Percentiles rank a stretch among this genome's conserved stretches.
phyloP scores from a whole-genome alignment of 176 grass and related monocot genomes.

The Cenchrus fungigraminus region DNA sequence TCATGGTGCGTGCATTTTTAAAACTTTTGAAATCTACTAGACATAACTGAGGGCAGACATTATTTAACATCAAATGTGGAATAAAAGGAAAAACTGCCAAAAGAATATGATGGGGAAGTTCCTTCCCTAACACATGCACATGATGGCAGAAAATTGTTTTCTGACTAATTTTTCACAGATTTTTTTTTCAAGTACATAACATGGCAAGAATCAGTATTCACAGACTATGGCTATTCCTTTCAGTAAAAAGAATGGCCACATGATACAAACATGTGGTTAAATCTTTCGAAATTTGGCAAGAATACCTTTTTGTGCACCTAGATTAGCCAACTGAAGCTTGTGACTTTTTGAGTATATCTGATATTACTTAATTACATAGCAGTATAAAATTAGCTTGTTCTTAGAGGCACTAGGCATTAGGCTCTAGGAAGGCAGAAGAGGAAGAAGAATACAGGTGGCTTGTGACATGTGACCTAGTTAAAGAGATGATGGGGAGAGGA shows the following conservation, averaged over 20 bases:
- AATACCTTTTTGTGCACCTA: not conserved
- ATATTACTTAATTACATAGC: slow-evolving; percentile 5
- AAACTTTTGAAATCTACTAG: slow-evolving; percentile 11
- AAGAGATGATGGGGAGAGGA: not conserved
- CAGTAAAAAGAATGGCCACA: not conserved
- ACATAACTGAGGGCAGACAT: slow-evolving; percentile 23
- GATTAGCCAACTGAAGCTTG: not conserved
- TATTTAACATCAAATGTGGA: slow-evolving; percentile 26
- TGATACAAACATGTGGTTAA: not conserved
- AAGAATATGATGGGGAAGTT: slow-evolving; percentile 5
- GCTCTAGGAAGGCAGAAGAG: not conserved
- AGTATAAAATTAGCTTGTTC: not conserved
- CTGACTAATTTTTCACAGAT: not conserved
- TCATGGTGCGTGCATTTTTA: slow-evolving; percentile 13
- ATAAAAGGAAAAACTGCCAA: not conserved
- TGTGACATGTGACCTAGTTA: not conserved
- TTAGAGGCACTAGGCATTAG: not conserved
- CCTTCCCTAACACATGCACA: slow-evolving; percentile 9
- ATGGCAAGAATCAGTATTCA: not conserved
- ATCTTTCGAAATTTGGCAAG: slow-evolving; percentile 21
- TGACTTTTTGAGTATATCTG: not conserved
- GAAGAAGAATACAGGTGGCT: too few species aligned
- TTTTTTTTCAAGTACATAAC: not conserved
- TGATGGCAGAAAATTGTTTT: not conserved
- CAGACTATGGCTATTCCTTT: slow-evolving; percentile 15